Evolutionary conservation across 176 grass and related monocot genomes (phyloP).

Genomic region (Poa annua): DNA sequence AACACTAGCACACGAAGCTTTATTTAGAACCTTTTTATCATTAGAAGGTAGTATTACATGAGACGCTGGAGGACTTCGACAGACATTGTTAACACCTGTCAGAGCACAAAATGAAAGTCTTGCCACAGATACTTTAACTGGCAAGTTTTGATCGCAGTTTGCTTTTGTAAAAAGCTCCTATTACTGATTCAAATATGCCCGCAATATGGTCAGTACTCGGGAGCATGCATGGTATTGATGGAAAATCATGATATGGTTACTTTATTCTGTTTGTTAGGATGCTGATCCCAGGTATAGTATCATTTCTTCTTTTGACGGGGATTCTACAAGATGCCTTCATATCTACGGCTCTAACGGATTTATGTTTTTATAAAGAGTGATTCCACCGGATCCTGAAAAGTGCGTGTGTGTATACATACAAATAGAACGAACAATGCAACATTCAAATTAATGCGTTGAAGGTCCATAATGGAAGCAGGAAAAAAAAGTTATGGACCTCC

Average conservation of each 20-base stretch:
- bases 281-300: constrained; percentile 25
- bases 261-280: constrained; percentile 18
- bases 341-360: not conserved
- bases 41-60: constrained; percentile 30
- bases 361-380: not conserved
- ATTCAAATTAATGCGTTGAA: not conserved
- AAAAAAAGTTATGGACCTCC: not conserved
- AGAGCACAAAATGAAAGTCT: constrained; percentile 46
- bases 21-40: constrained; percentile 38
- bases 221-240: constrained; percentile 53
- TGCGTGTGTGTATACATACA: not conserved
- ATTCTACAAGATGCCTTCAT: not conserved
- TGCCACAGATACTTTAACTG: constrained; percentile 42
- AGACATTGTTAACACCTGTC: constrained; percentile 35
- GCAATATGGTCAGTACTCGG: constrained; percentile 55
- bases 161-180: constrained; percentile 48
- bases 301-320: constrained; percentile 21
- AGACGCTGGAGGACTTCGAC: constrained; percentile 38
- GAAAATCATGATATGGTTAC: constrained; percentile 56
- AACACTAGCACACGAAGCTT: not conserved
- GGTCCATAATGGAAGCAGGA: not conserved
- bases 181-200: constrained; percentile 56
- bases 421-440: not conserved
- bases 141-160: constrained; percentile 35
- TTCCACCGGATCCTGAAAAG: not conserved